These are phyloP conservation scores for Amanita pallidorosea DNA, from an alignment of 768 basidiomycete genomes.

Conservation along the genomic window DNA sequence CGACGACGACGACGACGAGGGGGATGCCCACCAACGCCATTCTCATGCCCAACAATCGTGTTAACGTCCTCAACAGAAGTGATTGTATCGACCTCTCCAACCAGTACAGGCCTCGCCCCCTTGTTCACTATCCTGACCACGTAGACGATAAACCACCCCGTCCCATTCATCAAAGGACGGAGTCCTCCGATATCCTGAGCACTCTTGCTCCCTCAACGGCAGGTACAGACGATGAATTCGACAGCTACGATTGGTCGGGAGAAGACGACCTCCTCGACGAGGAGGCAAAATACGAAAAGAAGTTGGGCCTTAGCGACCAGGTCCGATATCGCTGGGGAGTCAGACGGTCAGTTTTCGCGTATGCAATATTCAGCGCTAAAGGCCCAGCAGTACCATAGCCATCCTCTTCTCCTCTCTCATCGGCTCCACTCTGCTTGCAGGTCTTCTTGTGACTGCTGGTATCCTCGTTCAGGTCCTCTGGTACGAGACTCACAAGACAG, in stretches of 20 bases:
- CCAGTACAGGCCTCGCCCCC: slow-evolving; percentile 7
- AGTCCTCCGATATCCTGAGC: slow-evolving; percentile 19
- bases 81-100: slow-evolving; percentile 12
- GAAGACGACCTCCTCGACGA: slow-evolving; percentile 70
- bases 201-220: slow-evolving; percentile 32
- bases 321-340: slow-evolving; percentile 36
- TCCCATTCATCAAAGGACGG: slow-evolving; percentile 10
- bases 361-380: slow-evolving; percentile 1
- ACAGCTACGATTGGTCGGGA: slow-evolving; percentile 67
- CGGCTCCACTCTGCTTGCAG: slow-evolving; percentile 59
- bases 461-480: slow-evolving; percentile 60
- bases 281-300: slow-evolving; percentile 53
- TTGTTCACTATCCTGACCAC: slow-evolving; percentile 1
- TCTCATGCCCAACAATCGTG: not conserved
- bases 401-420: slow-evolving; percentile 63
- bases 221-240: slow-evolving; percentile 48
- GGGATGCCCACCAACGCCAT: not conserved
- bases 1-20: not conserved
- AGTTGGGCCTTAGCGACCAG: slow-evolving; percentile 41
- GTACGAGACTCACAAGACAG: slow-evolving; percentile 49
- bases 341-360: slow-evolving; percentile 30
- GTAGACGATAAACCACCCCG: slow-evolving; percentile 8
- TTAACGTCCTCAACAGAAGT: not conserved
- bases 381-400: slow-evolving; percentile 35
- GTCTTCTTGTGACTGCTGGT: slow-evolving; percentile 47